Conservation (phyloP, 2,329 filamentous ascomycete species). For the Paramyrothecium roridum region DNA sequence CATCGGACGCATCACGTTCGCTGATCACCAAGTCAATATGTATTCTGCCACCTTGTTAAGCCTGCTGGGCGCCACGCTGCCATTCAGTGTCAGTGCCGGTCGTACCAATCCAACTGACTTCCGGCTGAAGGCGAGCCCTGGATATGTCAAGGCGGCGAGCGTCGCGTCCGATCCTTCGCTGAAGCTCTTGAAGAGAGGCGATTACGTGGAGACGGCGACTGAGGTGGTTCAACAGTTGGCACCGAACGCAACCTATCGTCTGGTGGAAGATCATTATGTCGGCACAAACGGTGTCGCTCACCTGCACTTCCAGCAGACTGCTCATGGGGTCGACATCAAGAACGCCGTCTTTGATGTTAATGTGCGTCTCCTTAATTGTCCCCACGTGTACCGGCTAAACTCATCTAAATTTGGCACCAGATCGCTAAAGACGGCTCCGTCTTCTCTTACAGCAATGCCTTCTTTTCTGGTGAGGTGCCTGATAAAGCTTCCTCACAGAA, state of each 20-base stretch:
- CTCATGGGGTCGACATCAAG: conserved; percentile 49
- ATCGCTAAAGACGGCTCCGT: conserved; percentile 45
- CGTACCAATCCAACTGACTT: neutral
- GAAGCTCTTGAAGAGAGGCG: conserved; percentile 1
- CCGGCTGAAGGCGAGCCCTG: neutral
- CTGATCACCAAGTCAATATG: neutral
- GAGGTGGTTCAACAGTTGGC: conserved; percentile 17
- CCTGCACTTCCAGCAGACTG: conserved; percentile 53
- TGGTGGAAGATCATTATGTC: conserved; percentile 44
- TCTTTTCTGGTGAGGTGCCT: conserved; percentile 32
- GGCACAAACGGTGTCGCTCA: conserved; percentile 48
- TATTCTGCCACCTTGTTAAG: neutral
- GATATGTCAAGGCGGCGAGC: neutral
- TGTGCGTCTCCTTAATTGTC: conserved; percentile 28
- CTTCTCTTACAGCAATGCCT: conserved; percentile 48
- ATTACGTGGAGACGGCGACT: conserved; percentile 34
- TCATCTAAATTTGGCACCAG: conserved; percentile 18
- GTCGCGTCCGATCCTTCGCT: neutral
- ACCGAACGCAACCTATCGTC: conserved; percentile 36
- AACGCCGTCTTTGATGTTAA: conserved; percentile 55
- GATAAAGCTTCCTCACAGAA: conserved; percentile 24
- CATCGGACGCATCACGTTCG: neutral
- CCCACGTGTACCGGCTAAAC: neutral
- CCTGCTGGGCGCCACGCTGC: neutral
- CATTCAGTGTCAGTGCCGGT: neutral